Conservation (phyloP, 2,329 filamentous ascomycete species). For the Monilinia aucupariae region DNA sequence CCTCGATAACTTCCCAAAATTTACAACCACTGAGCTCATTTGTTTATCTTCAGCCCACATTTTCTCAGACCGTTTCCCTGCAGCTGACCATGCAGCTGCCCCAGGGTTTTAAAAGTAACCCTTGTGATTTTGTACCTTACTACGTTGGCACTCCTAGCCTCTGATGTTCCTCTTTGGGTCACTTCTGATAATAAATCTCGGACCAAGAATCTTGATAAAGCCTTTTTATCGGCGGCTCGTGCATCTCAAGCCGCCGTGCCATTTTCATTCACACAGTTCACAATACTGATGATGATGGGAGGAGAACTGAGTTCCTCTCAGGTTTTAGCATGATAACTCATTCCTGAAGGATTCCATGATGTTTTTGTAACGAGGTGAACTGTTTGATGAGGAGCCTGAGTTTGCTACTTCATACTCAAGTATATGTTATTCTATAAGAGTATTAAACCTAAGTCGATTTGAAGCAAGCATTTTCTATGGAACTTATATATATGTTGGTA, state of each 20-base stretch:
- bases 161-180: neutral
- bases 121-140: slow-evolving; percentile 3
- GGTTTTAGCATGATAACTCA: neutral
- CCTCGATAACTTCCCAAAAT: neutral
- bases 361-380: neutral
- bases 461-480: too few relatives aligned
- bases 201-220: neutral
- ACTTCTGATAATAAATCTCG: neutral
- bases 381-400: neutral
- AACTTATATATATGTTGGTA: too few relatives aligned
- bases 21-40: neutral
- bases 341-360: neutral
- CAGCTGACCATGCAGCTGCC: neutral
- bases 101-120: neutral
- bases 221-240: neutral
- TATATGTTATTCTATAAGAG: too few relatives aligned
- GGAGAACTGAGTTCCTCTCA: slow-evolving; percentile 4
- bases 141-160: neutral
- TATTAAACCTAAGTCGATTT: too few relatives aligned
- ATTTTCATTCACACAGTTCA: neutral
- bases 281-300: neutral
- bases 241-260: neutral
- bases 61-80: neutral
- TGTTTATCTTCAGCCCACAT: neutral
- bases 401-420: too few relatives aligned